phyloP scores from a whole-genome alignment of 2,329 filamentous ascomycete genomes.

The Didymellaceae sp. region DNA sequence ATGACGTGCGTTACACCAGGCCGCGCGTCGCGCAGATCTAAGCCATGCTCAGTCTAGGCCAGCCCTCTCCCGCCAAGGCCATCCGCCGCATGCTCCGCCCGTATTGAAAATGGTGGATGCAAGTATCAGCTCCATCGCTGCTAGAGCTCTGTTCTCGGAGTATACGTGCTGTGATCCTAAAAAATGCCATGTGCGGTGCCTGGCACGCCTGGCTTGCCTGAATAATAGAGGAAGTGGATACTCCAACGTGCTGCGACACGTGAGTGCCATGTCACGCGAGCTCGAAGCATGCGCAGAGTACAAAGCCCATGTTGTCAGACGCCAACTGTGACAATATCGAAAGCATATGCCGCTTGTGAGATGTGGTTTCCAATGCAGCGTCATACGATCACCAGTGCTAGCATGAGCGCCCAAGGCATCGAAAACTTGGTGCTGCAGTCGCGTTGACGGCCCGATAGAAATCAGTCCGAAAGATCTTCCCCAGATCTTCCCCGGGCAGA shows the following conservation, averaged over 20 bases:
- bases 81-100: no score
- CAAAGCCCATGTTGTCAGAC: no score
- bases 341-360: neutral
- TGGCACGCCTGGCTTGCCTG: no score
- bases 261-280: neutral
- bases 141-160: no score
- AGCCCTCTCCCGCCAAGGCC: no score
- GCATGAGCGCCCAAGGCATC: neutral
- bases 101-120: no score
- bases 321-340: no score
- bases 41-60: no score
- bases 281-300: neutral
- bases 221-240: no score
- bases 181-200: no score
- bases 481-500: neutral
- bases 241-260: neutral
- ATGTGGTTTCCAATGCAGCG: neutral
- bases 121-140: no score
- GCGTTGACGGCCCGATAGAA: slow-evolving; percentile 7
- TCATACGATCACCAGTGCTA: neutral
- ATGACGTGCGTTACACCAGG: slow-evolving; percentile 12
- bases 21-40: slow-evolving; percentile 16
- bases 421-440: neutral
- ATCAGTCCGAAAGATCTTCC: neutral
- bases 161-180: no score